Evolutionary conservation across 164 flowering plant species (phyloP), one percentile per base, ranked within the genome.

Genomic region (Chloranthus sessilifolius): DNA sequence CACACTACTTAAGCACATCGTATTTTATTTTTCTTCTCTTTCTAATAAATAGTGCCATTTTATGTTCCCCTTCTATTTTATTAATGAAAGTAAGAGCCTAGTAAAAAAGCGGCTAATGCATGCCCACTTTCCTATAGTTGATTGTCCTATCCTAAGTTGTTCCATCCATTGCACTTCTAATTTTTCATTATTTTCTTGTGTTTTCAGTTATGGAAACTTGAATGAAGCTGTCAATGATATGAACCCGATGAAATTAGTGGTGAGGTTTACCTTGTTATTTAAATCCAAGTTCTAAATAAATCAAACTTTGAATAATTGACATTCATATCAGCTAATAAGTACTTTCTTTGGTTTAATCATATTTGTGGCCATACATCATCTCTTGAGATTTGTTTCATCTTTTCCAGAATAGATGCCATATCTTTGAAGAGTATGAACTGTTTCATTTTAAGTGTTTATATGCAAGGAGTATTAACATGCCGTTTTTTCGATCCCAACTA

Each of bases 1-100:
- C 81, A 89, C 95, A 83, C 95, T 80, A 66, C 96, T 76, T 82
- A 50, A 66, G 81, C 92, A 83, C 88, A 72, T 63, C 74, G 66
- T 82, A 50, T 63, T 67, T 66, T 63, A 63, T 66, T 60, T 50
- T 56, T 67, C 63, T 55, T 65, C 62, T 62, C 66, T 42, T 63
- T 57, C 47, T 8, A 7, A 14, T 50, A 50, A 26, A 28, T 19
- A 27, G 40, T 37, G 56, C 22, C 30, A 36, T 20, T n/a, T n/a
- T 23, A 29, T 30, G 19, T 37, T 10, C 44, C 27, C 51, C n/a
- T 52, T 14, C 29, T 19, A 41, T 45, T 51, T 31, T 59, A 61
- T 65, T 52, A 60, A 60, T 60, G 47, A 52, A 54, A 52, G 59
- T 49, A 30, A 59, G 64, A 71, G 71, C 60, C 49, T 53, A 12